Base-by-base conservation (phyloP, 768 basidiomycete genomes). In the Tricholoma saponaceum region DNA sequence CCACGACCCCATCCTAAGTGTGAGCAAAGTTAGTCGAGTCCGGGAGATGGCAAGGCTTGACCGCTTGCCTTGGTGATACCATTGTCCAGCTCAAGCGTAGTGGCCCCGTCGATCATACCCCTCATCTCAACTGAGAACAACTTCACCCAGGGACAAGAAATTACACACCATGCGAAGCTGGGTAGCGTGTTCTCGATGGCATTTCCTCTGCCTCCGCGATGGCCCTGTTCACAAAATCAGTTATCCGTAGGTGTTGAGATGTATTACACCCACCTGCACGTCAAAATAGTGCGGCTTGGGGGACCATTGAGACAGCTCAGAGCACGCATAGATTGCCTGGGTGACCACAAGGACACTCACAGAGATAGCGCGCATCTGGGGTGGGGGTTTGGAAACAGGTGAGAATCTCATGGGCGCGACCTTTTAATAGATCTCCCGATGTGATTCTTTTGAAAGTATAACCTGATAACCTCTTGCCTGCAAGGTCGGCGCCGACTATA, bases 41-140 rank as follows among this genome's bases (percentile, higher is more conserved):
- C 28, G 28, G 14, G 14, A 25, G 4, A 5, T 22, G 12, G 25
- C 7, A 16, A 1, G 25, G 5, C 4, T 12, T 8, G 30, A 35
- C 13, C 25, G 63, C 69, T 62, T 54, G 84, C 88, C 76, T 81
- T 83, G 7, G 89, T 89, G 57, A 91, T 79, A 1, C 87, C 88
- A 66, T 90, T 88, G 67, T 92, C 90, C 60, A 92, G 69, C 70
- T 92, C 90, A 12, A 93, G 76, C 0, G 88, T 89, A 1, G 86
- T 87, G 23, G 85, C 84, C 23, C 89, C 90, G 61, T 87, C 82
- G 51, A 92, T 80, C 57, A 92, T 76, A 20, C 82, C 90, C 85
- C 89, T 89, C 60, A 32, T 59, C 43, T 58, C 30, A 54, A 58
- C 50, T 35, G 51, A 59, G 22, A 57, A 52, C 44, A 49, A 52